A percentile compares a stretch with the other conserved stretches of the same genome.
phyloP scores from a whole-genome alignment of 2,329 filamentous ascomycete species.

The Beauveria pseudobassiana region DNA sequence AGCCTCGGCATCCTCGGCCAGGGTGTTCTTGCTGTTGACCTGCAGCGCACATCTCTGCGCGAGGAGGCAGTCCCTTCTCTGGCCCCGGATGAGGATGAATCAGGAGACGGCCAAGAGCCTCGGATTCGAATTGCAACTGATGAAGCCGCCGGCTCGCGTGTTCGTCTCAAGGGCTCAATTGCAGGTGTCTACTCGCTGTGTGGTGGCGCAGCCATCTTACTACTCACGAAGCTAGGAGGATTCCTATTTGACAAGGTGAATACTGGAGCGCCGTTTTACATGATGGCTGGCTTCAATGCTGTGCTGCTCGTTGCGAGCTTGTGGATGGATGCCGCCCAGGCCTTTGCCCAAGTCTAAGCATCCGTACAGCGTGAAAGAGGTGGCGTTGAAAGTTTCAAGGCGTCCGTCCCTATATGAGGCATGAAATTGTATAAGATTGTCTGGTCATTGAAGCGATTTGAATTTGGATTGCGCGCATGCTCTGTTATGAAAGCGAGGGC shows the following conservation, averaged over 20 bases:
- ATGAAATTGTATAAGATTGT: background rate
- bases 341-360: conserved; percentile 23
- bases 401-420: background rate
- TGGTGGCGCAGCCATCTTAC: conserved; percentile 80
- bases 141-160: conserved; percentile 35
- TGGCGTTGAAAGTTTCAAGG: background rate
- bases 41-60: conserved; percentile 21
- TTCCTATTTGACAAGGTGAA: conserved; percentile 72
- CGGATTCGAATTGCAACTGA: conserved; percentile 27
- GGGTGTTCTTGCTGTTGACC: conserved; percentile 58
- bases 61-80: conserved; percentile 19
- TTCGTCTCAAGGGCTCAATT: conserved; percentile 80
- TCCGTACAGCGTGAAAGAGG: background rate
- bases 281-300: conserved; percentile 86
- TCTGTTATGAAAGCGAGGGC: background rate
- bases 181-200: conserved; percentile 90
- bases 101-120: conserved; percentile 31
- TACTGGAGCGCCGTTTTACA: conserved; percentile 78
- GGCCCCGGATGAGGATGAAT: conserved; percentile 31
- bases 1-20: conserved; percentile 81
- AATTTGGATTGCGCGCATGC: background rate
- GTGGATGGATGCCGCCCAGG: conserved; percentile 39
- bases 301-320: conserved; percentile 54
- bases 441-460: background rate
- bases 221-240: conserved; percentile 88